Evolutionary conservation across 257 asterid species (phyloP), one percentile per base, ranked within the genome.

Genomic region (Linderniella brevidens): DNA sequence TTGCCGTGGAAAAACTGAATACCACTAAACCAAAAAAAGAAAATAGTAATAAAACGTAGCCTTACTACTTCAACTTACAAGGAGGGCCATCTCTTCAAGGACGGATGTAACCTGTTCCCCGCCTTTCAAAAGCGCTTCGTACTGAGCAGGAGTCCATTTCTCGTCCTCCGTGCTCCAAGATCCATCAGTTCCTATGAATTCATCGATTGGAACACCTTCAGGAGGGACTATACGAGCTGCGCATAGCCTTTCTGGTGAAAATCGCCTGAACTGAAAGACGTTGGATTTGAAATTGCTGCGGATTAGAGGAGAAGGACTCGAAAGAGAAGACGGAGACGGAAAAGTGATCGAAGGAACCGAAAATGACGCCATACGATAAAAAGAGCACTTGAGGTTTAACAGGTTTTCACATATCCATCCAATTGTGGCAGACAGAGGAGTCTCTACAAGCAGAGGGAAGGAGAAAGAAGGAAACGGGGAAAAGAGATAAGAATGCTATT

Each of bases 71-170:
- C 9, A 19, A 65, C 92, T 67, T 65, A 88, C 94, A 52, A 88
- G 82, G 62, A 70, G 76, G 67, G 65, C 74, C 92, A 88, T 88
- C 69, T 88, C 94, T 70, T 84, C 82, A 32, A 88, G 90, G 62
- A 88, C 94, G 56, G 94, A 88, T 46, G 84, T 66, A 61, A 88
- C 97, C 68, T 84, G 97, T 60, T 88, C 92, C 19, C 95, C 95
- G 8, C 94, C 95, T 58, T 50, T 70, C 48, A 88, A 81, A 45
- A 88, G 54, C 56, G 76, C 75, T 53, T 80, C 82, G 53, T 76
- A 78, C 49, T 84, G 86, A 41, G 87, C 58, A 57, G 70, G 54
- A 40, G 67, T 71, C 72, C 60, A 66, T 51, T 76, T 61, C 4
- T 56, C 10, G 7, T 65, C 64, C 11, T 41, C 44, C 8, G 36